A percentile compares a stretch with the other conserved stretches of the same genome.
Evolutionary conservation across 208 protist species (phyloP).

Genomic region (Trypanosomatidae sp.): DNA sequence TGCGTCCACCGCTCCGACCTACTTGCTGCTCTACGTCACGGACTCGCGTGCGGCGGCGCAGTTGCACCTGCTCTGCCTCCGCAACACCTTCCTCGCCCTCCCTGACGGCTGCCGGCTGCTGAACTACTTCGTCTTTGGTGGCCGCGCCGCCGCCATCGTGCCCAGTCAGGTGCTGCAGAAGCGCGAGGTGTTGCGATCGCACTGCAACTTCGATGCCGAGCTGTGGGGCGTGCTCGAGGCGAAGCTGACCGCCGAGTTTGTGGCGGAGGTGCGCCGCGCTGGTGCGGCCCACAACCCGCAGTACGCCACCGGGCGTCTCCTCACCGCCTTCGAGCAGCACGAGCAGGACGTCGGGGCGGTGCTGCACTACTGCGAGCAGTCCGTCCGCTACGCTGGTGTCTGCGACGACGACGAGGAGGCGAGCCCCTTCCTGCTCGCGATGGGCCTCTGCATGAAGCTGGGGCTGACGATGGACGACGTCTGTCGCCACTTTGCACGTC

Average conservation of each 20-base stretch:
- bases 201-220: constrained; percentile 72
- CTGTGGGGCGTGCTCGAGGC: constrained; percentile 50
- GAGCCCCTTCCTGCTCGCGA: constrained; percentile 70
- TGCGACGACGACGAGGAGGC: constrained; percentile 68
- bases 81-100: constrained; percentile 53
- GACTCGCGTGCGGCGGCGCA: constrained; percentile 73
- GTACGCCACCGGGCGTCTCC: constrained; percentile 20
- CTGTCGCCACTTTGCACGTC: constrained; percentile 53
- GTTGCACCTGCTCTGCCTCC: constrained; percentile 64
- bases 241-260: constrained; percentile 17
- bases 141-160: constrained; percentile 32
- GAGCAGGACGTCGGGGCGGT: constrained; percentile 50
- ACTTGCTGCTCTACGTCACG: constrained; percentile 51
- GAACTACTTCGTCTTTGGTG: constrained; percentile 33
- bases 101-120: constrained; percentile 44
- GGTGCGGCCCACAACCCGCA: constrained; percentile 1
- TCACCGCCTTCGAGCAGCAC: constrained; percentile 52
- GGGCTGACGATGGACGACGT: constrained; percentile 56
- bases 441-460: constrained; percentile 44
- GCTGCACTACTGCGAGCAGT: constrained; percentile 63
- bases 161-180: constrained; percentile 45
- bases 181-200: constrained; percentile 41
- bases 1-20: not conserved
- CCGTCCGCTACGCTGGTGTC: constrained; percentile 74
- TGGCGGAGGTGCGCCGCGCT: constrained; percentile 18